Conservation (phyloP, 2,329 filamentous ascomycete species). For the Ampelomyces quisqualis region DNA sequence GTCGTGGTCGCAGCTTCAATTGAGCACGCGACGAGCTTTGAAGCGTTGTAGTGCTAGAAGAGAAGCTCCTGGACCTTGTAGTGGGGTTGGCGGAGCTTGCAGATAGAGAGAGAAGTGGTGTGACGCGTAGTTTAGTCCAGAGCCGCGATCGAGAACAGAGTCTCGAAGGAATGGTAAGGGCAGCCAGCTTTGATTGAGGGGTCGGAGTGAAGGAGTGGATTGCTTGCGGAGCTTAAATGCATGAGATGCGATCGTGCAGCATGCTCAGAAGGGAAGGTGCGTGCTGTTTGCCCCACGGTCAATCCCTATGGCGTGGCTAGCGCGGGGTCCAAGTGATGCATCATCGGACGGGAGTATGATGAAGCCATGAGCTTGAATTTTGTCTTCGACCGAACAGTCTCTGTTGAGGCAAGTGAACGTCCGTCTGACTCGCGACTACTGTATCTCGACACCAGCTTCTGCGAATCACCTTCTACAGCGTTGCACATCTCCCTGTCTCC, state of each 20-base stretch:
- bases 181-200: conserved; percentile 35
- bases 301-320: conserved; percentile 15
- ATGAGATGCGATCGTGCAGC: conserved; percentile 12
- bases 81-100: conserved; percentile 11
- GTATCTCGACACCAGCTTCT: no score
- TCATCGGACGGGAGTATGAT: neutral
- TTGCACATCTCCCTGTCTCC: no score
- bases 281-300: no score
- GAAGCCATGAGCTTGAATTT: neutral
- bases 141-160: conserved; percentile 38
- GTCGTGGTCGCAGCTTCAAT: conserved; percentile 15
- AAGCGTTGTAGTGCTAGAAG: conserved; percentile 21
- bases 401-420: no score
- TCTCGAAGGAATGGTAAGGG: conserved; percentile 34
- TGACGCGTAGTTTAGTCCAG: conserved; percentile 23
- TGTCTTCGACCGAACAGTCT: no score
- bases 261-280: conserved; percentile 20
- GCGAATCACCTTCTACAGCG: no score
- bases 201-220: conserved; percentile 11
- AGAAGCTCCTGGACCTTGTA: conserved; percentile 20
- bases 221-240: conserved; percentile 16
- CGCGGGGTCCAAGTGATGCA: conserved; percentile 11
- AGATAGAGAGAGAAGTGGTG: conserved; percentile 6
- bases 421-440: no score
- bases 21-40: conserved; percentile 18